A percentile compares a stretch with the other conserved stretches of the same genome.
phyloP scores from a whole-genome alignment of 495 filamentous ascomycete species.

The Penicillium riverlandense region DNA sequence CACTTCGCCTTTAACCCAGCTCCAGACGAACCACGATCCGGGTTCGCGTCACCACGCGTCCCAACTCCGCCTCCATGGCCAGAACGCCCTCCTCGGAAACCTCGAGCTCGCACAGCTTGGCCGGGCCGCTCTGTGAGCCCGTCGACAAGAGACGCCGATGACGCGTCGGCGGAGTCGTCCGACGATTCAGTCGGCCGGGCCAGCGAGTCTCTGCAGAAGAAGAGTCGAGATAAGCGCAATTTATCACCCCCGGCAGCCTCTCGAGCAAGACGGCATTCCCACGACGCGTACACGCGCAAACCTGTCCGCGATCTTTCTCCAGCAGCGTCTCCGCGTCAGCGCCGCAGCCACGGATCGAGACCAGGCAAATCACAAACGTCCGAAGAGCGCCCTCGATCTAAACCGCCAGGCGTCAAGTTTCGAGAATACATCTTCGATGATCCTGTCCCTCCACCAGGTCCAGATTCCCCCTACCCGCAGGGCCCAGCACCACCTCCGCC shows the following conservation, averaged over 20 bases:
- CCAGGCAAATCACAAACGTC: conserved; percentile 5
- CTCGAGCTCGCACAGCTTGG: conserved; percentile 12
- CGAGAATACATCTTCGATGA: conserved; percentile 25
- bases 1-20: conserved; percentile 7
- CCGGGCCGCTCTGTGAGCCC: conserved; percentile 17
- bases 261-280: conserved; percentile 34
- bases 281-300: conserved; percentile 33
- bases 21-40: conserved; percentile 9
- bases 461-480: conserved; percentile 18
- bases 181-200: conserved; percentile 6
- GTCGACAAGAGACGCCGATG: conserved; percentile 12
- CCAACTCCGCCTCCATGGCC: conserved; percentile 26
- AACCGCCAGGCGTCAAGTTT: conserved; percentile 20
- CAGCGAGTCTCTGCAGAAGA: too few relatives aligned
- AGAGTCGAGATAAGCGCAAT: conserved; percentile 3
- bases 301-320: conserved; percentile 28
- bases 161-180: conserved; percentile 19
- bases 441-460: conserved; percentile 12
- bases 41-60: conserved; percentile 20
- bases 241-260: conserved; percentile 24
- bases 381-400: conserved; percentile 21
- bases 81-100: conserved; percentile 6
- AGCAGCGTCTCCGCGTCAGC: conserved; percentile 9
- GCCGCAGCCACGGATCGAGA: conserved; percentile 11
- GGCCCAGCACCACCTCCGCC: conserved; percentile 7